A percentile compares a stretch with the other conserved stretches of the same genome.
phyloP scores from a whole-genome alignment of 164 flowering plant species.

The Liquidambar formosana region DNA sequence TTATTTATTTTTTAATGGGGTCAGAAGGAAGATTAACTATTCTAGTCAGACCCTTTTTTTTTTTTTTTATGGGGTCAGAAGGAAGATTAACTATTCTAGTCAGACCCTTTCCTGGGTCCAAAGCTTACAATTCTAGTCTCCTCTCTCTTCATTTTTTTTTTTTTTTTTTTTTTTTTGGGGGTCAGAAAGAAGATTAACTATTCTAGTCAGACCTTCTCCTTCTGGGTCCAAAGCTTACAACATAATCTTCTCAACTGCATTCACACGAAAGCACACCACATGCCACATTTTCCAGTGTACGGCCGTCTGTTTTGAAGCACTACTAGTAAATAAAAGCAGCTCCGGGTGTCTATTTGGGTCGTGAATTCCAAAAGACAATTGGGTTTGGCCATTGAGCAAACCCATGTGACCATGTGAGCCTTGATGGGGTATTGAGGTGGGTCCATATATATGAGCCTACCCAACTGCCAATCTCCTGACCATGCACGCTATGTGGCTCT shows the following conservation, averaged over 20 bases:
- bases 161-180: too few relatives aligned
- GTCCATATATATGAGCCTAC: neutral
- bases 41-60: too few relatives aligned
- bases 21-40: too few relatives aligned
- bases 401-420: constrained; percentile 1
- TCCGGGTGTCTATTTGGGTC: neutral
- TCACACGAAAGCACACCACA: neutral
- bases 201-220: neutral
- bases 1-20: too few relatives aligned
- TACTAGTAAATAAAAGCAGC: neutral
- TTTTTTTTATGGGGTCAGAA: too few relatives aligned
- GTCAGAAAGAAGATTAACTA: too few relatives aligned
- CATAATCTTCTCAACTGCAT: neutral
- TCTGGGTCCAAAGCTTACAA: neutral
- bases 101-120: too few relatives aligned
- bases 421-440: constrained; percentile 6
- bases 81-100: too few relatives aligned
- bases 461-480: neutral
- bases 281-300: neutral
- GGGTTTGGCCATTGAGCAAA: neutral
- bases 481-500: neutral
- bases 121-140: too few relatives aligned
- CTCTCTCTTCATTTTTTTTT: too few relatives aligned
- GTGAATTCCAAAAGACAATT: neutral
- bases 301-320: neutral